Evolutionary conservation across 768 basidiomycete genomes (phyloP).

Genomic region (Mycena kentingensis): DNA sequence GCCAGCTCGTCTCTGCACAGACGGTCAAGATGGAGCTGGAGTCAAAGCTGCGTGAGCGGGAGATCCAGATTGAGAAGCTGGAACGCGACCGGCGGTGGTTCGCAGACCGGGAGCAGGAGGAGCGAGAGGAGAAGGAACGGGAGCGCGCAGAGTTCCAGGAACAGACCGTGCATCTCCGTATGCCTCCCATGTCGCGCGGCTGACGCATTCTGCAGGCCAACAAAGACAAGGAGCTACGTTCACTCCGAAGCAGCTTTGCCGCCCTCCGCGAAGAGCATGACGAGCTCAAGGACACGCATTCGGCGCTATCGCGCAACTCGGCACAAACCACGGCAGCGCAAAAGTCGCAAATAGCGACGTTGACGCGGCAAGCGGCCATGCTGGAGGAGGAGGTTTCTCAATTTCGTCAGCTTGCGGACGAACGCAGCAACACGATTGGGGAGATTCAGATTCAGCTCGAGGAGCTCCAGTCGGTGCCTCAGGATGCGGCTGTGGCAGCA

Average conservation of each 20-base stretch:
- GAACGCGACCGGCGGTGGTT: conserved; percentile 72
- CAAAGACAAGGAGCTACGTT: conserved; percentile 53
- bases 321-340: conserved; percentile 53
- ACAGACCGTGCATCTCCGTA: conserved; percentile 55
- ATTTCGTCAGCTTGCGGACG: conserved; percentile 41
- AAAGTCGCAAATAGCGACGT: conserved; percentile 50
- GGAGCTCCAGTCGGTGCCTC: conserved; percentile 39
- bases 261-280: conserved; percentile 57
- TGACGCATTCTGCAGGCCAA: conserved; percentile 31
- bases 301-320: conserved; percentile 48
- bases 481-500: conserved; percentile 31
- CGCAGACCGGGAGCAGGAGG: conserved; percentile 66
- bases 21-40: conserved; percentile 66
- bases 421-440: conserved; percentile 42
- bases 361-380: conserved; percentile 46
- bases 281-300: conserved; percentile 61
- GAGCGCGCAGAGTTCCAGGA: conserved; percentile 52
- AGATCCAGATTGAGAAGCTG: conserved; percentile 60
- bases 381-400: conserved; percentile 52
- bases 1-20: conserved; percentile 65
- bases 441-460: conserved; percentile 53
- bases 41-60: conserved; percentile 66
- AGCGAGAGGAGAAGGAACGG: conserved; percentile 65
- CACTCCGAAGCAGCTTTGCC: conserved; percentile 50
- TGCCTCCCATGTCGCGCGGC: background rate